Percentiles rank a stretch among this genome's conserved stretches.
phyloP scores from a whole-genome alignment of 306 rosid species.

The Biancaea sappan region DNA sequence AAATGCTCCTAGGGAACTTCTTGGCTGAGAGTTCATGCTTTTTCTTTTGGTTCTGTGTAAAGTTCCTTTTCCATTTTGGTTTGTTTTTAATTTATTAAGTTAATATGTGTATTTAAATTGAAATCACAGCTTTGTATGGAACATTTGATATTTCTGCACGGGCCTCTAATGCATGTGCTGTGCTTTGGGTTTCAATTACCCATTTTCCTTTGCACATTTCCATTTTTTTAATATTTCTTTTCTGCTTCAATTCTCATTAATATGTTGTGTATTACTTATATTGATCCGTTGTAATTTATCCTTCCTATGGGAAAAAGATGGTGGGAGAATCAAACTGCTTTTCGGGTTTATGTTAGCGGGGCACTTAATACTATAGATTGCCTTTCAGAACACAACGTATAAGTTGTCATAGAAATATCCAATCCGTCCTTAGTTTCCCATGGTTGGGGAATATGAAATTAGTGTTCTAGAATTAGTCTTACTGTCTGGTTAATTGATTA shows the following conservation, averaged over 20 bases:
- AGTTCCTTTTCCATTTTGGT: background rate
- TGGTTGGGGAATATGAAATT: conserved; percentile 4
- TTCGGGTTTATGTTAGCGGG: background rate
- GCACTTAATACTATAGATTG: background rate
- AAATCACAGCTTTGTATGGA: conserved; percentile 14
- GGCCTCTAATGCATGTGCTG: conserved; percentile 16
- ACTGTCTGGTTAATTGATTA: background rate
- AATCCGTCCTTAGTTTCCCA: conserved; percentile 5
- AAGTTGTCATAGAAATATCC: conserved; percentile 28
- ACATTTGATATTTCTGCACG: conserved; percentile 19
- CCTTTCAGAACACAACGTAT: conserved; percentile 10
- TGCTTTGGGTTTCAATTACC: conserved; percentile 21
- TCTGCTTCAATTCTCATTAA: background rate
- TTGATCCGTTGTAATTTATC: background rate
- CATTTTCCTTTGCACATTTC: background rate
- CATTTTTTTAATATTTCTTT: background rate
- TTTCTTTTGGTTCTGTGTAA: background rate
- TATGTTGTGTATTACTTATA: background rate
- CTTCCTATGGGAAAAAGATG: conserved; percentile 21
- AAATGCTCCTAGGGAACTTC: background rate
- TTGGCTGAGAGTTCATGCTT: background rate
- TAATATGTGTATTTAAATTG: background rate
- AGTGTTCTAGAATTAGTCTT: conserved; percentile 13
- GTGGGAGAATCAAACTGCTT: conserved; percentile 23
- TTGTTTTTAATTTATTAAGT: background rate